Evolutionary conservation across 1,139 yeast genomes (phyloP).

Genomic region (Entelexis paramagnoliae): DNA sequence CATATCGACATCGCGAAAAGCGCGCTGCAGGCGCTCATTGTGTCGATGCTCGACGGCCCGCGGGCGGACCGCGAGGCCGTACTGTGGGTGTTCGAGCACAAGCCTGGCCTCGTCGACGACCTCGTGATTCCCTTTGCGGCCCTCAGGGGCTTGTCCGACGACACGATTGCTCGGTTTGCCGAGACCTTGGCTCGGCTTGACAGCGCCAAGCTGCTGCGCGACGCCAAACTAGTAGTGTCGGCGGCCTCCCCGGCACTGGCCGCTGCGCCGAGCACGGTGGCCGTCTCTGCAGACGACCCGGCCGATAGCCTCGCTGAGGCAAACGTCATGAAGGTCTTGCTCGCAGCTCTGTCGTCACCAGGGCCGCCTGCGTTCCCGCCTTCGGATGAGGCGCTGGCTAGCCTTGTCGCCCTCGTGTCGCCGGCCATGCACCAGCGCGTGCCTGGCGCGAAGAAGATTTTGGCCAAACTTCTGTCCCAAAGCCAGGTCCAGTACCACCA

Average conservation of each 20-base stretch:
- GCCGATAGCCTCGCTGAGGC: background rate
- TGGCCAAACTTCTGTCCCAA: conserved; percentile 11
- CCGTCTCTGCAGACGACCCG: background rate
- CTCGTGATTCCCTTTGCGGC: conserved; percentile 9
- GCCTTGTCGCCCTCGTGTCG: conserved; percentile 8
- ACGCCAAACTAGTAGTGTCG: background rate
- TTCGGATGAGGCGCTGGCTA: conserved; percentile 8
- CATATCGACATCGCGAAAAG: background rate
- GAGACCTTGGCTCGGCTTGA: background rate
- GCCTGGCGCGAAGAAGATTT: conserved; percentile 10
- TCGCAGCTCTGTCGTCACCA: background rate
- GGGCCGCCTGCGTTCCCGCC: conserved; percentile 2
- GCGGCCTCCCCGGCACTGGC: background rate
- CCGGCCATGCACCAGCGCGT: conserved; percentile 6
- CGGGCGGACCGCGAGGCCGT: conserved; percentile 10
- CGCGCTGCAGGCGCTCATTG: background rate
- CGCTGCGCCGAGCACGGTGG: background rate
- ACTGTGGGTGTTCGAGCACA: conserved; percentile 15
- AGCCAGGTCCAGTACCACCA: conserved; percentile 13
- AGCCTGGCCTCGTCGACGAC: background rate
- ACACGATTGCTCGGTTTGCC: conserved; percentile 8
- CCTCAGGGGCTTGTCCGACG: conserved; percentile 1
- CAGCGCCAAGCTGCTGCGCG: conserved; percentile 9
- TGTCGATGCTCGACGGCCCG: background rate
- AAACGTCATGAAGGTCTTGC: conserved; percentile 7